Evolutionary conservation across 805 yeast genomes (phyloP), one percentile per base, ranked within the genome.

Genomic region (Suhomyces canberraensis): DNA sequence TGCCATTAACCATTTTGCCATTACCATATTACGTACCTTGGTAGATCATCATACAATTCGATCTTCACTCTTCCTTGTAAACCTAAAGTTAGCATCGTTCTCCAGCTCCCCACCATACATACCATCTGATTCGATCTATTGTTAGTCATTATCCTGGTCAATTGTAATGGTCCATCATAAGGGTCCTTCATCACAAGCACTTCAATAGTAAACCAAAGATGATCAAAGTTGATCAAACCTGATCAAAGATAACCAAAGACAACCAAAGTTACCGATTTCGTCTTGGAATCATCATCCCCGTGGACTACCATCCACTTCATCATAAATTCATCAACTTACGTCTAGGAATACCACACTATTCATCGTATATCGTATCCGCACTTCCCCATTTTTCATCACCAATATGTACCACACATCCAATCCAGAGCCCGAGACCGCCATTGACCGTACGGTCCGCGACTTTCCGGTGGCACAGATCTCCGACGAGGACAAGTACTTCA

Each of bases 401-500:
- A 20, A 20, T n/a, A 28, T n/a, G n/a, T 48, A 39, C 42, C 65
- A 46, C 45, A 86, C 95, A 0, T 78, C 90, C 1, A 73, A 76
- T 13, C 95, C 95, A 0, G 84, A 79, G 16, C 54, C 85, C 0
- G 65, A 61, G 1, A 58, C 82, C 4, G 97, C 97, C 11, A 85
- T 91, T 30, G 95, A 90, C 58, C 71, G 96, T 37, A 55, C 75
- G 1, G 68, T 81, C 3, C 87, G 87, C 3, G 85, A 78, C 32
- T 81, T 83, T 50, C 93, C 91, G 0, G 84, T 85, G 2, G 96
- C 96, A 0, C 69, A 69, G 33, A 63, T 75, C 15, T 61, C 69
- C 6, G 95, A 84, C 44, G 97, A 90, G 54, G 85, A 82, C 44
- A 63, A 66, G 35, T 91, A 86, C 61, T 91, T 93, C 63, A 65